Base-by-base conservation (phyloP, 495 filamentous ascomycete species). In the Neurospora pannonica region DNA sequence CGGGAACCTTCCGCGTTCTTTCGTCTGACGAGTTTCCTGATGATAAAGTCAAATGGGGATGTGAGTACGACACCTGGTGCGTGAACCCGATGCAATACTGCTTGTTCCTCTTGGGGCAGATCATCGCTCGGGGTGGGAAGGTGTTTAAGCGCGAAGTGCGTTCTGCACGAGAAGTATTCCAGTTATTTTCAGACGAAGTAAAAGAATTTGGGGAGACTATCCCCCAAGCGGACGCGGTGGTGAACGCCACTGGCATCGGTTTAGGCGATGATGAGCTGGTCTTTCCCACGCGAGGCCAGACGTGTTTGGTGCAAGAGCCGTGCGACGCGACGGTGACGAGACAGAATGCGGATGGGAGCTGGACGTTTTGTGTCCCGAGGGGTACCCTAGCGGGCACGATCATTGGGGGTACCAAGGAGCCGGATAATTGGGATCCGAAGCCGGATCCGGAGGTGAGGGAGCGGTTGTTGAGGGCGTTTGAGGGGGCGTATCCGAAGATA, bases 81-180 rank as follows among this genome's bases (percentile, higher is more conserved):
- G 77, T 92, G 6, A 91, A 91, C 74, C 85, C 89, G 7, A 89
- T 89, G 76, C 86, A 91, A 7, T 92, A 92, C 75, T 88, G 87
- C 76, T 81, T 82, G 21, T 85, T 86, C 73, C 76, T 92, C 74
- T 77, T 91, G 71, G 81, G 89, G 2, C 77, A 83, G 77, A 88
- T 90, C 72, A 80, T 85, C 8, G 71, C 86, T 19, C 81, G 79
- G 4, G 89, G 89, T 1, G 90, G 88, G 0, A 78, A 78, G 62
- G 7, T 82, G 0, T 78, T 81, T n/a, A 78, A 82, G 69, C 83
- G 84, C 70, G 84, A 83, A 15, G 77, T 91, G 17, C 79, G n/a
- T n/a, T n/a, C n/a, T n/a, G n/a, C n/a, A n/a, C n/a, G n/a, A n/a
- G n/a, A 92, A 77, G 86, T 83, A 0, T 90, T 86, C 60, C 37